Base-by-base conservation (phyloP, 192 early-diverging fungal species). In the Backusella morwellensis region DNA sequence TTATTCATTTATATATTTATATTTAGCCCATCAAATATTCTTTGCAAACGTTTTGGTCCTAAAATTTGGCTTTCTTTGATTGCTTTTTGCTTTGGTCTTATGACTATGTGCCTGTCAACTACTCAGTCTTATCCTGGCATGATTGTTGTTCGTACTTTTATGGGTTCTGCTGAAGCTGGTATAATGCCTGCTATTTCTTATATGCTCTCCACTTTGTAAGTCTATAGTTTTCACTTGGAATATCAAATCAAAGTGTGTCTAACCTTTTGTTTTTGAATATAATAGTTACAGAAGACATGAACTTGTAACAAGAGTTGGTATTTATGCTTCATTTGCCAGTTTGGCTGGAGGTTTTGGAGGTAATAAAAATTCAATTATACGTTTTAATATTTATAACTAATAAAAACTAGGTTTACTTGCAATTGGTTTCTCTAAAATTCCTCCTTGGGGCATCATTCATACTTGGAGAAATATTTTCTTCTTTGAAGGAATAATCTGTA, bases 401-500 rank as follows among this genome's bases (percentile, higher is more conserved):
- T 14, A 26, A 63, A 29, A 50, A 26, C 35, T 44, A 71, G 70
- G 70, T 35, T 42, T 71, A 41, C 38, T 71, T 17, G 70, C 70
- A 29, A 71, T 42, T 42, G 70, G 35, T 14, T 40, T 71, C 26
- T 71, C 70, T 40, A 36, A 40, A 15, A 71, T 71, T n/a, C 70
- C 70, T 71, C 2, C 70, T 23, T 71, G 70, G 70, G 70, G 70
- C 15, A 71, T 71, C n/a, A 71, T 71, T n/a, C 70, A 71, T 41
- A 71, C 70, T 15, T 71, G 70, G 70, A 71, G 21, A 41, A 71
- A 71, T 32, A 71, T 71, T 12, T 71, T 71, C 21, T 71, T 71
- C 36, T 71, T 71, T 71, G 70, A 71, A 40, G 70, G 70, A 6
- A 44, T 71, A 26, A 38, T 71, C 21, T 40, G 35, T 40, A 71